Evolutionary conservation across 2,329 filamentous ascomycete genomes (phyloP), one percentile per base, ranked within the genome.

Genomic region (Neodidymelliopsis sp.): DNA sequence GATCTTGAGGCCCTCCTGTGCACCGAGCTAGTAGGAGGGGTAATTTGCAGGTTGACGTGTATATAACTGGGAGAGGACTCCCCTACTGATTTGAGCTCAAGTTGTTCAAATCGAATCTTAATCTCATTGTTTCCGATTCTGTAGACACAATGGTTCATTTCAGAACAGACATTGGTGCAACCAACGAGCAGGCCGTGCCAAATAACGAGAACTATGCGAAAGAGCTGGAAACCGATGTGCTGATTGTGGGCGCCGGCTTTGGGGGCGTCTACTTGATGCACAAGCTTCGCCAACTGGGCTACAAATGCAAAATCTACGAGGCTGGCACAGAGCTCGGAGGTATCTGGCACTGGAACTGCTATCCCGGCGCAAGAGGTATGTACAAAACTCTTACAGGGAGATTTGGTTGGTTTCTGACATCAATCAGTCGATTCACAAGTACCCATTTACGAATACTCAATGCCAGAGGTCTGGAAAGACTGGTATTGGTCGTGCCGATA

Each of bases 401-500:
- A n/a, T n/a, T 13, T 10, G 12, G 9, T 11, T 22, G 2, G 4
- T 13, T 5, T 16, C 39, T 49, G 11, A 49, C 16, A 3, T 2
- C 22, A 2, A 1, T 6, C 15, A 25, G 77, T 80, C 4, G 78
- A 80, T 47, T 75, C 72, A 0, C 72, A 76, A 55, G 67, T 74
- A 1, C 78, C 78, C 0, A 72, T 78, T 15, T 80, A 80, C 50
- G 75, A 78, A 48, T 74, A 77, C 46, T 76, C 74, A 15, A 70
- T 79, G 25, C 73, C 75, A 6, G 75, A 80, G 53, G 68, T 79
- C 16, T 80, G 74, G 68, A 75, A 77, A 63, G 78, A 78, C 3
- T 86, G 82, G 82, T 83, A 74, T 25, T 87, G 82, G 80, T 71
- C 73, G 0, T 76, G 66, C 51, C 78, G 79, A 47, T 84, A 82